Evolutionary conservation across 208 protist genomes (phyloP).

Genomic region (Acanthamoeba sp.): DNA sequence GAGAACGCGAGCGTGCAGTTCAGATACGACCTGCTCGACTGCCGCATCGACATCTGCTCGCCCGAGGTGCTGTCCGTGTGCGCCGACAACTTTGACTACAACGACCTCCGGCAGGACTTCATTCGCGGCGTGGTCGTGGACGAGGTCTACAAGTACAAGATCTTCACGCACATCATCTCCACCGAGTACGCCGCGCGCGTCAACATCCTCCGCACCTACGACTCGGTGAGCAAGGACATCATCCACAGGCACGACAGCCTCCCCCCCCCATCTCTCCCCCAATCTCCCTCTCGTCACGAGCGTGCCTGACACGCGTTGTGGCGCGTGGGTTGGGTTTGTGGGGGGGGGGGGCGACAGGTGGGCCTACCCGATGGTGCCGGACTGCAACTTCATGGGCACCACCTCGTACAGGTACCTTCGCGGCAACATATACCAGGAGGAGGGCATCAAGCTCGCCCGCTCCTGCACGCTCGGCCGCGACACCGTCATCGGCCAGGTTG

Average conservation of each 20-base stretch:
- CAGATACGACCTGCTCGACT: conserved; percentile 88
- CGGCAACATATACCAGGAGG: conserved; percentile 86
- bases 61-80: conserved; percentile 88
- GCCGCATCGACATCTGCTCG: conserved; percentile 89
- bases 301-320: too few relatives aligned
- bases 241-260: conserved; percentile 75
- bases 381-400: conserved; percentile 85
- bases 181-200: conserved; percentile 88
- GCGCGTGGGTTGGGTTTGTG: too few relatives aligned
- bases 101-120: conserved; percentile 86
- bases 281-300: too few relatives aligned
- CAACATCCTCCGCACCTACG: conserved; percentile 85
- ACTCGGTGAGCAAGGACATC: conserved; percentile 87
- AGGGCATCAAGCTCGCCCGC: conserved; percentile 77
- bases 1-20: conserved; percentile 79
- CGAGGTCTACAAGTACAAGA: conserved; percentile 87
- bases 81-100: conserved; percentile 91
- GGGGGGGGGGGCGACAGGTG: conserved; percentile 75
- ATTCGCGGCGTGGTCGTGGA: conserved; percentile 84
- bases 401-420: conserved; percentile 80
- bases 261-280: too few relatives aligned
- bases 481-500: background rate
- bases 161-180: conserved; percentile 85
- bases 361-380: conserved; percentile 89
- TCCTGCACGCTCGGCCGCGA: conserved; percentile 30